A percentile compares a stretch with the other conserved stretches of the same genome.
Conservation (phyloP, 768 basidiomycete species). For the Tylopilus felleus region DNA sequence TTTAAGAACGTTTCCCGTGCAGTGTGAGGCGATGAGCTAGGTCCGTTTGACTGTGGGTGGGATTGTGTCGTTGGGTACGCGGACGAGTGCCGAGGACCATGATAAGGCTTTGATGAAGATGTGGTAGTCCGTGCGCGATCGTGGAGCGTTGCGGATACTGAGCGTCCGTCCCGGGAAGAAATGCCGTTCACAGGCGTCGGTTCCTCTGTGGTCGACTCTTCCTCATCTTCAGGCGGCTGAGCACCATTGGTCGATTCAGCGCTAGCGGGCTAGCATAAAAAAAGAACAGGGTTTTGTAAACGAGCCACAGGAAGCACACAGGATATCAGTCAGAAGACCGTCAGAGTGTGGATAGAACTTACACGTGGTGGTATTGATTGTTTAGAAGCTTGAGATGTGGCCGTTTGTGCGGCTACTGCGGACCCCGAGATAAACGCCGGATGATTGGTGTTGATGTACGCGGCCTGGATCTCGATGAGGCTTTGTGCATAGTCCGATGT, state of each 20-base stretch:
- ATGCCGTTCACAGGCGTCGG: conserved; percentile 51
- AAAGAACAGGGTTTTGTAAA: not conserved
- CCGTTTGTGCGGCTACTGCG: conserved; percentile 54
- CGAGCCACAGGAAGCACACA: conserved; percentile 15
- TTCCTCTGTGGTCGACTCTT: conserved; percentile 60
- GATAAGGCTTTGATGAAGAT: conserved; percentile 25
- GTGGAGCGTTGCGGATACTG: conserved; percentile 72
- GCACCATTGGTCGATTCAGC: conserved; percentile 59
- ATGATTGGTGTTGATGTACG: conserved; percentile 99
- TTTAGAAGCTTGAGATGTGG: conserved; percentile 39
- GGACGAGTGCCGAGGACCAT: conserved; percentile 35
- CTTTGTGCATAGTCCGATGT: conserved; percentile 96
- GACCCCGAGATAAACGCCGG: conserved; percentile 88
- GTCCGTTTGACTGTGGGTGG: conserved; percentile 31
- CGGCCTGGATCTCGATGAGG: conserved; percentile 94
- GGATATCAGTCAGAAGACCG: conserved; percentile 9
- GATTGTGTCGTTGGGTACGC: conserved; percentile 31
- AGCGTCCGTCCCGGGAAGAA: conserved; percentile 56
- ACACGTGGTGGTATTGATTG: conserved; percentile 52
- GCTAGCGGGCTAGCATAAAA: conserved; percentile 51
- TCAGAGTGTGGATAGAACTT: conserved; percentile 26
- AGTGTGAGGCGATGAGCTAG: conserved; percentile 44
- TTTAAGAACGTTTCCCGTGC: conserved; percentile 92
- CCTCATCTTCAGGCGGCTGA: conserved; percentile 54
- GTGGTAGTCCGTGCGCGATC: conserved; percentile 61